Conservation (phyloP, 495 filamentous ascomycete genomes). For the Penicillium mononematosum region DNA sequence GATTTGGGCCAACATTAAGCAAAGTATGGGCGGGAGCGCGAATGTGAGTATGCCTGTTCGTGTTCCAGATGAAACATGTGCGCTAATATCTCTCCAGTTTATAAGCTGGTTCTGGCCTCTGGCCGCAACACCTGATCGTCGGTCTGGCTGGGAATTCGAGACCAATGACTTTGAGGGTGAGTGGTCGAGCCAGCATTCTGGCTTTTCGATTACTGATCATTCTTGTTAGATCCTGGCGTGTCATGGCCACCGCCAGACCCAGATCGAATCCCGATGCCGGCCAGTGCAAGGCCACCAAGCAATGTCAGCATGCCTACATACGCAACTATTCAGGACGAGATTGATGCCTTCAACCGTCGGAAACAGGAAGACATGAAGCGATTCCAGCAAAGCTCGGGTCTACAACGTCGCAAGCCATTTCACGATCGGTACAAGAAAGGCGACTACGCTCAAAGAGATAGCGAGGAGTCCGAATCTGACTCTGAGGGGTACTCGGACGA, state of each 20-base stretch:
- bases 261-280: conserved; percentile 64
- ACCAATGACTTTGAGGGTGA: conserved; percentile 85
- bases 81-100: conserved; percentile 29
- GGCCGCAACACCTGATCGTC: conserved; percentile 52
- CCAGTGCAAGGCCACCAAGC: conserved; percentile 28
- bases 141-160: conserved; percentile 65
- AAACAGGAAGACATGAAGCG: conserved; percentile 56
- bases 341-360: conserved; percentile 56
- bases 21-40: conserved; percentile 67
- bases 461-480: conserved; percentile 26
- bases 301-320: conserved; percentile 28
- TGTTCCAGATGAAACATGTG: background rate
- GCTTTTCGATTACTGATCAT: background rate
- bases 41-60: conserved; percentile 34
- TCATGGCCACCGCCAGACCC: conserved; percentile 92
- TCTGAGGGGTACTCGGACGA: conserved; percentile 38
- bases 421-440: conserved; percentile 43
- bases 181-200: conserved; percentile 7
- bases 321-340: conserved; percentile 44
- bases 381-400: conserved; percentile 20
- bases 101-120: conserved; percentile 67
- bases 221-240: conserved; percentile 41
- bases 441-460: conserved; percentile 31
- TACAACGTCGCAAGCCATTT: conserved; percentile 52
- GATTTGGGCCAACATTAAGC: conserved; percentile 71